Evolutionary conservation across 768 basidiomycete species (phyloP), one percentile per base, ranked within the genome.

Genomic region (Pilatotrama ljubarskyi): DNA sequence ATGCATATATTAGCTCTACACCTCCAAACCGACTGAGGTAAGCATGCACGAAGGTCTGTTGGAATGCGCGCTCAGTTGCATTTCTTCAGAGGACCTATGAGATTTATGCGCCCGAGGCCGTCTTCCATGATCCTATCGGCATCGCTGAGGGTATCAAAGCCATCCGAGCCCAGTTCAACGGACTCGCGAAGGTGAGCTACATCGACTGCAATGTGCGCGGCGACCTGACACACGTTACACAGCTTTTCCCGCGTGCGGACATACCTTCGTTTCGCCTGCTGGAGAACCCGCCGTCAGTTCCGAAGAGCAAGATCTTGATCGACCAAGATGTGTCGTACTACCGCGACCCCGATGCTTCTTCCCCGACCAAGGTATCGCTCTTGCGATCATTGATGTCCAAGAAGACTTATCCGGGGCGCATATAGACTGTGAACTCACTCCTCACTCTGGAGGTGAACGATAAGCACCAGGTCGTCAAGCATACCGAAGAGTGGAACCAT

Each of bases 241-340:
- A 80, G 79, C 61, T 80, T 8, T 81, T 80, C 62, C 73, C 75
- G 4, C 73, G 74, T 4, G 78, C 77, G 13, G 77, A 79, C 36
- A 72, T 82, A 15, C 72, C 72, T 1, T 76, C 71, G 44, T 77
- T 80, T 60, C 75, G 77, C 8, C 42, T 81, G 17, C 67, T 81
- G 8, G 52, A 77, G 62, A 80, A 76, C 48, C 80, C 80, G 2
- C 52, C 72, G 2, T 72, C 69, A 8, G 63, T 77, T 5, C 72
- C 75, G 15, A 62, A 71, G 38, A 77, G 68, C 57, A 75, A 71
- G 11, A 70, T 81, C 25, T 70, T 81, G 32, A 77, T 81, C 48
- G 79, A 80, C 64, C 79, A 78, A 64, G 78, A 82, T 55, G 79
- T 82, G 5, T 69, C 75, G 0, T 81, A 81, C 64, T 80, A 68